Evolutionary conservation across 148 eudicot genomes (phyloP), one percentile per base, ranked within the genome.

Genomic region (Nyssa sinensis): DNA sequence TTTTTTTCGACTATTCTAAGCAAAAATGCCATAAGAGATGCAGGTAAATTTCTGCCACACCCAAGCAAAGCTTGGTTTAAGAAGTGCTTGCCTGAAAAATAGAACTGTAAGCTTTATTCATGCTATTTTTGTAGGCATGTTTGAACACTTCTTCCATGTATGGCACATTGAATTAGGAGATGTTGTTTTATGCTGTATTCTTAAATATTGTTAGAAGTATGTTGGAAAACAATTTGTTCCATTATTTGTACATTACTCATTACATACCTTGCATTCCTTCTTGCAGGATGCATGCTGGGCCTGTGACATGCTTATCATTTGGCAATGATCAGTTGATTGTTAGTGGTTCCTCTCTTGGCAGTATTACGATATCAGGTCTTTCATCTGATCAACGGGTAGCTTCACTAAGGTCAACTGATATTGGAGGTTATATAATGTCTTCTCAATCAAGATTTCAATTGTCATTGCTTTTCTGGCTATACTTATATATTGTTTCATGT

Each of bases 201-300:
- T 55, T 55, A 3, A n/a, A n/a, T 4, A 21, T 55, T n/a, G 51
- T 12, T 55, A 55, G 24, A 55, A 11, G 59, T n/a, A 55, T 9
- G 59, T 23, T 55, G 24, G 24, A 19, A n/a, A 55, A 24, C 24
- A 17, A 17, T 55, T 55, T 55, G 59, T 55, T 55, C 9, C 59
- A 21, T 55, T 1, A 55, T n/a, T 55, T 49, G 17, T 55, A n/a
- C 25, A n/a, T 17, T 55, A 55, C 1, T 55, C 19, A 7, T 49
- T 12, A 13, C 14, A 5, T 49, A 49, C 57, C 51, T 34, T 51
- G 5, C 58, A 14, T 63, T 66, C 37, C 30, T 31, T 32, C 69
- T 77, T 84, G 77, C 83, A 92, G 97, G 88, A 90, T 87, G 89
- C 91, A 88, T 67, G 62, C 73, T 67, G 82, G 90, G 70, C 81